Percentiles rank a stretch among this genome's conserved stretches.
phyloP scores from a whole-genome alignment of 495 filamentous ascomycete genomes.

The Hyaloscypha variabilis region DNA sequence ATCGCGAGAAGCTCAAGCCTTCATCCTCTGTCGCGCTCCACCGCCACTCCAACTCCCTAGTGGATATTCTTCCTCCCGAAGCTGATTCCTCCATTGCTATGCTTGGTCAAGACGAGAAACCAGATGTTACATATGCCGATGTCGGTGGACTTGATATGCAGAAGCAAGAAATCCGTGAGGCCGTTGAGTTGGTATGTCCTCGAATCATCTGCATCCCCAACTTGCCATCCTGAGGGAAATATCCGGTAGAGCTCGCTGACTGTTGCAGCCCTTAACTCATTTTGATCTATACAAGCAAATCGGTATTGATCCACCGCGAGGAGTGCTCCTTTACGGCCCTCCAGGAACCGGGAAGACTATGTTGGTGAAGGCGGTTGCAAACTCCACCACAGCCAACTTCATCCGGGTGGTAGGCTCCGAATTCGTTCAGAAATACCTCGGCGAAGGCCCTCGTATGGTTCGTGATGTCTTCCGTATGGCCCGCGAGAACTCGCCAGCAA shows the following conservation, averaged over 20 bases:
- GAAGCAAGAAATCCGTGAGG: constrained; percentile 98
- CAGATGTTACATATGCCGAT: constrained; percentile 97
- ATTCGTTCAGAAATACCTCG: constrained; percentile 98
- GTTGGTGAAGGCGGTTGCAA: constrained; percentile 97
- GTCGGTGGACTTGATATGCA: constrained; percentile 99
- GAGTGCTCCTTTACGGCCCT: constrained; percentile 93
- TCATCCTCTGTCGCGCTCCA: constrained; percentile 97
- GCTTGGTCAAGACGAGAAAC: constrained; percentile 95
- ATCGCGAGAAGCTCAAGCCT: constrained; percentile 95
- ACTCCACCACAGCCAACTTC: constrained; percentile 97
- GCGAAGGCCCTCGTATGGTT: constrained; percentile 97
- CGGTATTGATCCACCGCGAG: constrained; percentile 96
- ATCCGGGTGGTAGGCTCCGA: constrained; percentile 98
- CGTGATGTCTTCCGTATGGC: constrained; percentile 99
- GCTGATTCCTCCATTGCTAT: constrained; percentile 98
- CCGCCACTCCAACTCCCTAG: constrained; percentile 96
- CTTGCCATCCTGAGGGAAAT: too few relatives aligned
- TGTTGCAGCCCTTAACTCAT: constrained; percentile 81
- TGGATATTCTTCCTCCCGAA: constrained; percentile 97
- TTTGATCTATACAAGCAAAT: constrained; percentile 87
- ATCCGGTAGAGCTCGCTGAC: too few relatives aligned
- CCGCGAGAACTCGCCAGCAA: constrained; percentile 94
- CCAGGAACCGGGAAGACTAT: constrained; percentile 99
- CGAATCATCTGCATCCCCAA: too few relatives aligned
- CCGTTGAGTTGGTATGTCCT: constrained; percentile 94